Conservation (phyloP, 805 yeast genomes). For the Candida caryicola region DNA sequence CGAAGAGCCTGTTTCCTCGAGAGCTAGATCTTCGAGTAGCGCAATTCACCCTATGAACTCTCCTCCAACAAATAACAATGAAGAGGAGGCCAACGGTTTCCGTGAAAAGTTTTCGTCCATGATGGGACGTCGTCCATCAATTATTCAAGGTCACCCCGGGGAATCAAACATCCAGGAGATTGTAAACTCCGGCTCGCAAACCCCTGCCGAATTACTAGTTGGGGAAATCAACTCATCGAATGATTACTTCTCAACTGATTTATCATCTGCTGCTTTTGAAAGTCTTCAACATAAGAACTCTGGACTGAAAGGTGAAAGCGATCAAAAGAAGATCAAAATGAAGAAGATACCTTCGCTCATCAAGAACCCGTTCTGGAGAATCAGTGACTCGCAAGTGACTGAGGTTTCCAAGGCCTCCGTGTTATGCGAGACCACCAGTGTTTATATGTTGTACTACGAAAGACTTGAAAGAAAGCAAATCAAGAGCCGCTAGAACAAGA, state of each 20-base stretch:
- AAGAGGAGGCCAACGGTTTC: slow-evolving; percentile 20
- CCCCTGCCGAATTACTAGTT: slow-evolving; percentile 42
- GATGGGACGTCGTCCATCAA: slow-evolving; percentile 43
- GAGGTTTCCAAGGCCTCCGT: slow-evolving; percentile 62
- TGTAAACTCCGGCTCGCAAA: slow-evolving; percentile 36
- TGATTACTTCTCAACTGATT: slow-evolving; percentile 24
- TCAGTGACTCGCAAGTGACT: slow-evolving; percentile 70
- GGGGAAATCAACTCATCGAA: slow-evolving; percentile 22
- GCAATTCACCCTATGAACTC: slow-evolving; percentile 1
- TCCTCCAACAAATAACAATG: neutral
- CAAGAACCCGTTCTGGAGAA: slow-evolving; percentile 75
- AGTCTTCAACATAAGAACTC: slow-evolving; percentile 4
- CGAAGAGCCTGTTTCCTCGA: neutral
- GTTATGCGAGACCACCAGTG: slow-evolving; percentile 68
- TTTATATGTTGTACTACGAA: slow-evolving; percentile 83
- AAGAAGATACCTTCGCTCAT: slow-evolving; percentile 55
- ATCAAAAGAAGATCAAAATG: slow-evolving; percentile 30
- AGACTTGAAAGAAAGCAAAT: slow-evolving; percentile 31
- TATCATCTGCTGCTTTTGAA: slow-evolving; percentile 5
- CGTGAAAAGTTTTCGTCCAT: slow-evolving; percentile 36
- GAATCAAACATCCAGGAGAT: slow-evolving; percentile 37
- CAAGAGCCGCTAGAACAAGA: slow-evolving; percentile 4
- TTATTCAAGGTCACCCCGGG: slow-evolving; percentile 37
- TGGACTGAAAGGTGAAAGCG: neutral
- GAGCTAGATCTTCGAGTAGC: slow-evolving; percentile 3